Percentiles rank a stretch among this genome's conserved stretches.
Conservation (phyloP, 208 protist species). For the Leishmania arabica region DNA sequence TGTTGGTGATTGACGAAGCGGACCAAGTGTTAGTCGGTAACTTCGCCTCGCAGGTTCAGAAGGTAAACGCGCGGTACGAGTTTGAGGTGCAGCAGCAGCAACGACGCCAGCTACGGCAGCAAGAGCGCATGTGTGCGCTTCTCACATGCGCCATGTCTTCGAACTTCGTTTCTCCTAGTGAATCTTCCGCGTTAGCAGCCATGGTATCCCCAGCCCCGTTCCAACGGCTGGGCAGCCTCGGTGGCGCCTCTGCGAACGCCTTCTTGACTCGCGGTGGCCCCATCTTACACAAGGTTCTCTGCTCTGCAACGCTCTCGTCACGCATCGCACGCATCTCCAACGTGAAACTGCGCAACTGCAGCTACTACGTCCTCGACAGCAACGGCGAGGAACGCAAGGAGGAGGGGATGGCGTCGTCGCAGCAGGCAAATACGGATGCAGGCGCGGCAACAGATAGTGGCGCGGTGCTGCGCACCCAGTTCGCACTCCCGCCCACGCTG, state of each 20-base stretch:
- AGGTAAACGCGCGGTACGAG: conserved; percentile 80
- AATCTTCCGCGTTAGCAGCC: background rate
- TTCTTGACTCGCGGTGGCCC: background rate
- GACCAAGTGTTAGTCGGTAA: conserved; percentile 85
- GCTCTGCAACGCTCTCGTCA: conserved; percentile 89
- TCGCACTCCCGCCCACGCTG: conserved; percentile 82
- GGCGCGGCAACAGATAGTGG: background rate
- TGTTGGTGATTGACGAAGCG: conserved; percentile 91
- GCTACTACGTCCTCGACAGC: conserved; percentile 78
- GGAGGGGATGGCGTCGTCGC: conserved; percentile 10
- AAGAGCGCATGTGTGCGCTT: conserved; percentile 3
- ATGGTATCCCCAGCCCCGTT: background rate
- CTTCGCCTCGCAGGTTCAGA: conserved; percentile 77
- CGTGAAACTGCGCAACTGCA: conserved; percentile 85
- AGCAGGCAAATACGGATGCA: background rate
- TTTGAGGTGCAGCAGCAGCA: conserved; percentile 42
- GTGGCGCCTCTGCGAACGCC: background rate
- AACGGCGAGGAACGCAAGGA: conserved; percentile 57
- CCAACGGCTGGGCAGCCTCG: conserved; percentile 8
- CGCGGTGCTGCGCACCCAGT: conserved; percentile 50
- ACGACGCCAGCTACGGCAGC: conserved; percentile 16
- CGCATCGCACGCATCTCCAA: conserved; percentile 83
- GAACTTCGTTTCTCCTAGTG: background rate
- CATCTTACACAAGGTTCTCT: conserved; percentile 85
- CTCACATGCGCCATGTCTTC: background rate